Base-by-base conservation (phyloP, 2,329 filamentous ascomycete species). In the Trichoderma koningiopsis region DNA sequence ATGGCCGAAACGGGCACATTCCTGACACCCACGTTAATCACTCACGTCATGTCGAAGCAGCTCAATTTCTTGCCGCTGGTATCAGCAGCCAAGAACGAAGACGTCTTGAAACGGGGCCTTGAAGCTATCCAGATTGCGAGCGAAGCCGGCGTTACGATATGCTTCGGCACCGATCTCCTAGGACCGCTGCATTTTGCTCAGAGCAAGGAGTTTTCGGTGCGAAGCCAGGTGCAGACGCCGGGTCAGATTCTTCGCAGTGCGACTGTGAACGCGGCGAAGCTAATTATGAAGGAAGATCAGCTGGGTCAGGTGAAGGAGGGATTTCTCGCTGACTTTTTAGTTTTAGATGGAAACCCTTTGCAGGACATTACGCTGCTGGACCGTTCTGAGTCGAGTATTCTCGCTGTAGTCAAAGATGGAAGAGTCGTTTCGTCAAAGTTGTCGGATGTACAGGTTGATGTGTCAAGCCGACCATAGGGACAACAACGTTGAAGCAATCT, bases 391-490 rank as follows among this genome's bases (percentile, higher is more conserved):
- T 78, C 81, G 72, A 78, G 83, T 69, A 71, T 87, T 5, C 70
- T 87, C 47, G 83, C 80, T 5, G 84, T 87, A 1, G 79, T 88
- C 67, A 87, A 88, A 72, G 86, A 86, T 35, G 86, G 86, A 14
- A 66, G 63, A 22, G 16, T 66, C 1, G n/a, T 63, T 22, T 53
- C 47, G 2, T 63, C 60, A 1, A 63, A 53, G 49, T 55, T 35
- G 47, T 19, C 49, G 27, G 60, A 55, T 29, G 16, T 63, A 3
- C 53, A 53, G 31, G 60, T 53, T 2, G 60, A 63, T 40, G 47
- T 63, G 3, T 22, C 24, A 6, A 63, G 47, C 10, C 35, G 60
- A 8, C 60, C 47, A 55, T 64, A 55, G 22, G 5, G 7, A 40
- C 14, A 24, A 14, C 19, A 8, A 1, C 3, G 3, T 22, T n/a